Percentiles rank a stretch among this genome's conserved stretches.
These are phyloP conservation scores for Thalassiosira profunda DNA, from an alignment of 108 stramenopile species.

Conservation along the genomic window DNA sequence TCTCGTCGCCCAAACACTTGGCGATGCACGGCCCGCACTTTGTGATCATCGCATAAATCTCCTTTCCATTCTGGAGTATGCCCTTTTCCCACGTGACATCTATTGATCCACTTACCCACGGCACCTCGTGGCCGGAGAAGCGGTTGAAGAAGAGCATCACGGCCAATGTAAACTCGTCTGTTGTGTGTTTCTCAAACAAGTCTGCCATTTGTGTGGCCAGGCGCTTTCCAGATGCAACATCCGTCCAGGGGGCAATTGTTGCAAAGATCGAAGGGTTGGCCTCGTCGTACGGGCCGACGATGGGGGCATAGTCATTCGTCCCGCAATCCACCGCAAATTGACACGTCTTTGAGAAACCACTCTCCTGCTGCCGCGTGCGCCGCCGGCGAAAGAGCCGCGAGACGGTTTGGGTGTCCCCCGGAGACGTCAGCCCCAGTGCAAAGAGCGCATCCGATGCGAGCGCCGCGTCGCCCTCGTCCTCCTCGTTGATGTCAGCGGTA, in stretches of 20 bases:
- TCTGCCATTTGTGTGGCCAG: constrained; percentile 61
- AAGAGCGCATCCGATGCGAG: constrained; percentile 54
- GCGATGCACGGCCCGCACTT: constrained; percentile 82
- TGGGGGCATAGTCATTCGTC: constrained; percentile 37
- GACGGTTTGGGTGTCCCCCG: constrained; percentile 45
- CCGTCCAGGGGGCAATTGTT: constrained; percentile 69
- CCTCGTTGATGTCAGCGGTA: constrained; percentile 22
- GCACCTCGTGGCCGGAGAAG: constrained; percentile 58
- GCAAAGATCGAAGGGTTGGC: constrained; percentile 51
- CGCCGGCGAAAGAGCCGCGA: constrained; percentile 42
- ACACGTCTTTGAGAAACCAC: constrained; percentile 26
- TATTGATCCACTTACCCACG: constrained; percentile 68
- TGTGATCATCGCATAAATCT: constrained; percentile 76
- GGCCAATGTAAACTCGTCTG: constrained; percentile 79
- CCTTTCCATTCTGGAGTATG: constrained; percentile 68
- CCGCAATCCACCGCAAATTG: constrained; percentile 76
- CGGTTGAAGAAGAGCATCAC: constrained; percentile 78
- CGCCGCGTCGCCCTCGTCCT: constrained; percentile 14
- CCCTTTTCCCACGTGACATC: constrained; percentile 95
- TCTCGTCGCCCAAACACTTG: constrained; percentile 68
- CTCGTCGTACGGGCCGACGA: constrained; percentile 65
- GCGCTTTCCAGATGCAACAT: constrained; percentile 62
- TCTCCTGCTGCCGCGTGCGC: constrained; percentile 4
- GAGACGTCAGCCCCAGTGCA: constrained; percentile 56
- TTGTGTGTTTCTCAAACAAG: constrained; percentile 59